Evolutionary conservation across 2,329 filamentous ascomycete species (phyloP).

Genomic region (Talaromyces funiculosus): DNA sequence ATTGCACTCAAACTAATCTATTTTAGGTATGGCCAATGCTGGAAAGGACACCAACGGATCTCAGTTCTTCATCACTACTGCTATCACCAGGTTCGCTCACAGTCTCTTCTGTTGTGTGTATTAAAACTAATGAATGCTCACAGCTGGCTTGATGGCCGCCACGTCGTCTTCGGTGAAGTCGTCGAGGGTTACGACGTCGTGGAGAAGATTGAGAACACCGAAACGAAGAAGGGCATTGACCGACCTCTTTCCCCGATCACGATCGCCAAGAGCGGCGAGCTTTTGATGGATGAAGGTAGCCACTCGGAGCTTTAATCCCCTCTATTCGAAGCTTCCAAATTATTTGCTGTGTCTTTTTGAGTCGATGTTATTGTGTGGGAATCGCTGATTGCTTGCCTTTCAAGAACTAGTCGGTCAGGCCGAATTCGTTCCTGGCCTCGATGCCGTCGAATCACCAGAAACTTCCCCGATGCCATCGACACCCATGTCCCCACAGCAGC

Average conservation of each 20-base stretch:
- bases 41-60: conserved; percentile 61
- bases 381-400: conserved; percentile 30
- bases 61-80: conserved; percentile 64
- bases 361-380: conserved; percentile 19
- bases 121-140: neutral
- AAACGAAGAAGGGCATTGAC: conserved; percentile 50
- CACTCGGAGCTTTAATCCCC: conserved; percentile 57
- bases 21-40: conserved; percentile 59
- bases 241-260: conserved; percentile 56
- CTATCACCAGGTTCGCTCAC: conserved; percentile 45
- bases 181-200: conserved; percentile 63
- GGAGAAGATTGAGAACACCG: conserved; percentile 59
- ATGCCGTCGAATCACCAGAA: neutral
- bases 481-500: conserved; percentile 8
- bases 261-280: conserved; percentile 61
- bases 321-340: neutral
- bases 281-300: conserved; percentile 60
- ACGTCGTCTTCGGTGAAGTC: conserved; percentile 66
- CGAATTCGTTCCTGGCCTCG: conserved; percentile 6
- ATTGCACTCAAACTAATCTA: conserved; percentile 12
- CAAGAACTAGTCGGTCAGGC: conserved; percentile 15
- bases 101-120: neutral
- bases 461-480: neutral
- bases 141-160: conserved; percentile 57
- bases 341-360: neutral